A percentile compares a stretch with the other conserved stretches of the same genome.
Evolutionary conservation across 805 yeast species (phyloP).

Genomic region (Yueomyces sinensis): DNA sequence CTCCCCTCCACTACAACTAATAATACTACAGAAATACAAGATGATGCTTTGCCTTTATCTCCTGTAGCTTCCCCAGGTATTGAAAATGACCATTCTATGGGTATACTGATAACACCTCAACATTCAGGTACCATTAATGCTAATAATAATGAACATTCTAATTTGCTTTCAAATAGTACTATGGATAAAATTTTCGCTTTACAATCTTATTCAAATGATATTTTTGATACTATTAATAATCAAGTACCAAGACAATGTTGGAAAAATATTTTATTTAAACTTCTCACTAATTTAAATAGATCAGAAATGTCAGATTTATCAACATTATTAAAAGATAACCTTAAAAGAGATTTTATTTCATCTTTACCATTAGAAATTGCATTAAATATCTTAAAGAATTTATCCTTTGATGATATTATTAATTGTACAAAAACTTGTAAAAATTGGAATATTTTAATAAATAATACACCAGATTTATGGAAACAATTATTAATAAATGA

Average conservation of each 20-base stretch:
- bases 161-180: not conserved
- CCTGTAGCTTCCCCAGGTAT: constrained; percentile 24
- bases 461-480: constrained; percentile 58
- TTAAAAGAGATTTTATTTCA: constrained; percentile 62
- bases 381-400: constrained; percentile 44
- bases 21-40: constrained; percentile 4
- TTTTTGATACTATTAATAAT: constrained; percentile 7
- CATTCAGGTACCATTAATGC: not conserved
- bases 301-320: constrained; percentile 21
- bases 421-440: constrained; percentile 51
- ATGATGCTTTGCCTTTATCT: constrained; percentile 19
- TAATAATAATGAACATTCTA: not conserved
- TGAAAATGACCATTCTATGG: constrained; percentile 1
- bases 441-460: constrained; percentile 56
- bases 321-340: constrained; percentile 20
- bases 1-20: not conserved
- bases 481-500: constrained; percentile 48
- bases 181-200: not conserved
- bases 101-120: constrained; percentile 4
- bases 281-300: constrained; percentile 16
- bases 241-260: constrained; percentile 5
- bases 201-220: constrained; percentile 3
- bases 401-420: constrained; percentile 52
- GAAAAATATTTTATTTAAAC: constrained; percentile 15
- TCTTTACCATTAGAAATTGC: constrained; percentile 67